A percentile compares a stretch with the other conserved stretches of the same genome.
Evolutionary conservation across 2,329 filamentous ascomycete species (phyloP).

Genomic region (Talaromyces sp.): DNA sequence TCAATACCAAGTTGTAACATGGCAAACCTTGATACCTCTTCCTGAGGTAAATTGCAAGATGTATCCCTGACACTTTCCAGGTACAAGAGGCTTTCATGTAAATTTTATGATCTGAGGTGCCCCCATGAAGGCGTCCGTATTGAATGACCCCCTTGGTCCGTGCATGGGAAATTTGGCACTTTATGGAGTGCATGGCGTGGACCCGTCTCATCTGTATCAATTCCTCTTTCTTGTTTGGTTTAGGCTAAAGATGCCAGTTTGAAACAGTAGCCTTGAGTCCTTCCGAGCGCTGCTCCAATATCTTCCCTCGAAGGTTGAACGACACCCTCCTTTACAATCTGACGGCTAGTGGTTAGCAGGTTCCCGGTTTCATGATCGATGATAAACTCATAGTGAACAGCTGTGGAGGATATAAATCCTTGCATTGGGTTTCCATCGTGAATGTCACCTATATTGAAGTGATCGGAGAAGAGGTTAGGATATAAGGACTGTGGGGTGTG

Average conservation of each 20-base stretch:
- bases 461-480: too few species aligned
- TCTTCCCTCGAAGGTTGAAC: neutral
- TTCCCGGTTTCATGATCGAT: too few species aligned
- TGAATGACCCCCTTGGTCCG: neutral
- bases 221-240: neutral
- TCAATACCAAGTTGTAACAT: neutral
- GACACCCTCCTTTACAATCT: neutral
- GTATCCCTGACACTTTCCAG: neutral
- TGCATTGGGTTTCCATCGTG: too few species aligned
- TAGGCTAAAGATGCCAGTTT: neutral
- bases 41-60: neutral
- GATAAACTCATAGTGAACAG: too few species aligned
- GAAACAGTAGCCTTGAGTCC: neutral
- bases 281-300: neutral
- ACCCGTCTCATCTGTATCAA: neutral
- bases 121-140: neutral
- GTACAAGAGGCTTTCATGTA: neutral
- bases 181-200: neutral
- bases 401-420: too few species aligned
- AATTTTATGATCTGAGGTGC: neutral
- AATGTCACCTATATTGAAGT: too few species aligned
- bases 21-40: neutral
- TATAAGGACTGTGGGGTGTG: too few species aligned
- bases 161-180: conserved; percentile 2
- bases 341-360: neutral